Evolutionary conservation across 306 rosid genomes (phyloP).

Genomic region (Begonia fuchsioides): DNA sequence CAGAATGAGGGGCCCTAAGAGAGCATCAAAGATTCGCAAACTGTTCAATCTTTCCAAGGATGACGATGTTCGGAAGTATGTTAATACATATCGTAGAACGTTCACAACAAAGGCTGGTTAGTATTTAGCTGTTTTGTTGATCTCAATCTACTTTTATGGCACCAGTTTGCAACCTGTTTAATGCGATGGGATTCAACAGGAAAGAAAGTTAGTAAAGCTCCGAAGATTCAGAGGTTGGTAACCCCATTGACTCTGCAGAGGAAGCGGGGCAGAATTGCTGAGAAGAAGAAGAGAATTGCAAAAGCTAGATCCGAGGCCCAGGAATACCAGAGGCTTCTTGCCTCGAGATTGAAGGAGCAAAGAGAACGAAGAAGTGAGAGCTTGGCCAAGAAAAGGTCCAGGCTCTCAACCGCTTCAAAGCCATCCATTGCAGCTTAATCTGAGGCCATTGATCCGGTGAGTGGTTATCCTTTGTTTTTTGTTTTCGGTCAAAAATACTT

Average conservation of each 20-base stretch:
- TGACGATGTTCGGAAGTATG: constrained; percentile 51
- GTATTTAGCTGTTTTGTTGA: not conserved
- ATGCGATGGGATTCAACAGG: constrained; percentile 15
- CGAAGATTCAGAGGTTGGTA: constrained; percentile 56
- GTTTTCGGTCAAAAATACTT: too few relatives aligned
- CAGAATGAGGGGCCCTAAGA: constrained; percentile 55
- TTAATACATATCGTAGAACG: constrained; percentile 44
- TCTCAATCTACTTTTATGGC: not conserved
- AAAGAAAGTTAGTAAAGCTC: constrained; percentile 43
- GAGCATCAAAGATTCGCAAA: constrained; percentile 51
- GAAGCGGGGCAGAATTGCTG: constrained; percentile 41
- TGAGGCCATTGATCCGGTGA: too few relatives aligned
- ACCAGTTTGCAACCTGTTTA: too few relatives aligned
- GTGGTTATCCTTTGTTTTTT: constrained; percentile 1
- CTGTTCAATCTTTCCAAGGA: constrained; percentile 49
- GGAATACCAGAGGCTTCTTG: constrained; percentile 50
- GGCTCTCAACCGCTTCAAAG: constrained; percentile 45
- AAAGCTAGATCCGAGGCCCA: constrained; percentile 44
- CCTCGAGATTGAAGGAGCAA: constrained; percentile 48
- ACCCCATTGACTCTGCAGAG: constrained; percentile 52
- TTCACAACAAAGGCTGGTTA: constrained; percentile 32
- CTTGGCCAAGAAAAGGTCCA: constrained; percentile 49
- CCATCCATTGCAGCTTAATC: constrained; percentile 29
- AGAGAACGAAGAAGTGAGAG: constrained; percentile 54
- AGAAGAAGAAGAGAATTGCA: constrained; percentile 45